Evolutionary conservation across 768 basidiomycete genomes (phyloP).

Genomic region (Rhizopogon salebrosus): DNA sequence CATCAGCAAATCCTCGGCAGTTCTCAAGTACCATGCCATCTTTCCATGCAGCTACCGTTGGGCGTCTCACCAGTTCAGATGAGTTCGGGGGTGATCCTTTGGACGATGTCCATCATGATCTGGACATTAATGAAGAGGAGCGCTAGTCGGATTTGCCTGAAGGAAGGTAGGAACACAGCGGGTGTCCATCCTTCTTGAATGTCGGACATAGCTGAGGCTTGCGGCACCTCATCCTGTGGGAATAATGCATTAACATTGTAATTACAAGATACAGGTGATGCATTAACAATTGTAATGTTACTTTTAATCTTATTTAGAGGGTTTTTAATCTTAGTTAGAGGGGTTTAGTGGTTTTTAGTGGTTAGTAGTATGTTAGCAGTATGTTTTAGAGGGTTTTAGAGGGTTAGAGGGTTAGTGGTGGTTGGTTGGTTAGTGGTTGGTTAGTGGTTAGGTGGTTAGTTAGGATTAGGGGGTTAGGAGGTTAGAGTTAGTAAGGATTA

Average conservation of each 20-base stretch:
- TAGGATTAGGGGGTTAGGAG: background rate
- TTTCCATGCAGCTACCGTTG: conserved; percentile 1
- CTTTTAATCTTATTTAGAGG: too few species aligned
- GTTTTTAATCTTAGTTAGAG: background rate
- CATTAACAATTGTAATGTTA: background rate
- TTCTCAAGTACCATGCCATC: background rate
- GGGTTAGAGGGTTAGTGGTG: background rate
- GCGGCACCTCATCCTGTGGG: background rate
- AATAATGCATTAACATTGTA: background rate
- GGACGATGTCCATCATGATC: background rate
- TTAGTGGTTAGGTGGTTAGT: background rate
- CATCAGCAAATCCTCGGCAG: conserved; percentile 1
- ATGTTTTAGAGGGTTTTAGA: background rate
- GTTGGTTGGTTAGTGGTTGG: background rate
- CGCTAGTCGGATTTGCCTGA: too few species aligned
- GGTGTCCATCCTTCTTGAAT: too few species aligned
- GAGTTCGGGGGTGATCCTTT: conserved; percentile 1
- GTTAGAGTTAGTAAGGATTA: background rate
- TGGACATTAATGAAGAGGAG: background rate
- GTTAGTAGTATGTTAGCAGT: background rate
- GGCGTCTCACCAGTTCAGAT: background rate
- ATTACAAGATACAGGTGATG: background rate
- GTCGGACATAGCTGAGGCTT: too few species aligned
- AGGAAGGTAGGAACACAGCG: too few species aligned
- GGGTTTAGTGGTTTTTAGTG: too few species aligned